These are phyloP conservation scores for Aegle marmelos DNA, from an alignment of 345 rosid species.

Conservation along the genomic window DNA sequence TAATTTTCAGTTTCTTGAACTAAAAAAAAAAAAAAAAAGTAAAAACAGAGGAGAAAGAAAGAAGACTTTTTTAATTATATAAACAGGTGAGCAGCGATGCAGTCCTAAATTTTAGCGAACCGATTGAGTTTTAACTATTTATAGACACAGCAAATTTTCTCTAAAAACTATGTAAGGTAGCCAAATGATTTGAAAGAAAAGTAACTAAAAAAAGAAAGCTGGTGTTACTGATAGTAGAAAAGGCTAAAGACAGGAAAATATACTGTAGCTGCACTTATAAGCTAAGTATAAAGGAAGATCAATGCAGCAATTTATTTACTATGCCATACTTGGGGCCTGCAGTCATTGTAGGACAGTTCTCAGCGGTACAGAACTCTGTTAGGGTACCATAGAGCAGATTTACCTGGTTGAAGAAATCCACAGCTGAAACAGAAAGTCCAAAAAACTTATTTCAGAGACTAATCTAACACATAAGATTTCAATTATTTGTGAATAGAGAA, in stretches of 20 bases:
- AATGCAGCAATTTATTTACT: slow-evolving; percentile 9
- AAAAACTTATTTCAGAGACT: slow-evolving; percentile 17
- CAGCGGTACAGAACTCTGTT: slow-evolving; percentile 95
- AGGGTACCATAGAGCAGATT: slow-evolving; percentile 98
- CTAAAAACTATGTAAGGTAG: not conserved
- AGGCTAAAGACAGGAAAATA: not conserved
- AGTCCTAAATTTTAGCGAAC: not conserved
- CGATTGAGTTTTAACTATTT: not conserved
- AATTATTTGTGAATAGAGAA: not conserved
- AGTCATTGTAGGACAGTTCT: slow-evolving; percentile 96
- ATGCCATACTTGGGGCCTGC: slow-evolving; percentile 96
- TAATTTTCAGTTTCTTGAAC: not conserved
- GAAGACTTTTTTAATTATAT: not conserved
- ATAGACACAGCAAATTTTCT: not conserved
- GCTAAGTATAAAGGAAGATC: not conserved
- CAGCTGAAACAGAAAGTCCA: slow-evolving; percentile 61
- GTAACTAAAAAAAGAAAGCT: not conserved
- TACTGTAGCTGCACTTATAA: not conserved
- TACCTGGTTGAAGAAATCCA: slow-evolving; percentile 99
- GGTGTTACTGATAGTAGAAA: not conserved
- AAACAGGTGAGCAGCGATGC: not conserved
- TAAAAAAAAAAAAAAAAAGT: not conserved
- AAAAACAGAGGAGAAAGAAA: not conserved
- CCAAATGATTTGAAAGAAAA: slow-evolving; percentile 13
- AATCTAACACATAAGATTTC: slow-evolving; percentile 5